A percentile compares a stretch with the other conserved stretches of the same genome.
Conservation (phyloP, 805 yeast genomes). For the Zygosaccharomyces pseudorouxii region DNA sequence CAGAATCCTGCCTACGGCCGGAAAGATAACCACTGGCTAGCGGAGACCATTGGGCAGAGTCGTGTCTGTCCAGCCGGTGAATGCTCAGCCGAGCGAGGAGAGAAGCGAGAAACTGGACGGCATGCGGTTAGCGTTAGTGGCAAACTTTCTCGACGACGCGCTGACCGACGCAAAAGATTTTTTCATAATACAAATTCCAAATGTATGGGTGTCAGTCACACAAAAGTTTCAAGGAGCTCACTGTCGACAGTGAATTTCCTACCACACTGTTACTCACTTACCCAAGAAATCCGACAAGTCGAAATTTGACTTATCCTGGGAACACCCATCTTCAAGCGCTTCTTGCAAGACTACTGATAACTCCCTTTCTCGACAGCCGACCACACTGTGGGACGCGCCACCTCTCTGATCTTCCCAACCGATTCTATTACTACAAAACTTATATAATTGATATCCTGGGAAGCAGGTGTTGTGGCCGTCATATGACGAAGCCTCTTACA, state of each 20-base stretch:
- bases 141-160: not conserved
- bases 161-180: not conserved
- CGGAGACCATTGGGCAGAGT: not conserved
- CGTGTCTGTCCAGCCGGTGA: not conserved
- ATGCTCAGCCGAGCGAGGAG: not conserved
- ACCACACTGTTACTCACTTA: no score
- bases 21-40: not conserved
- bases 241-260: no score
- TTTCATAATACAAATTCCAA: not conserved
- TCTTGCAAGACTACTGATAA: no score
- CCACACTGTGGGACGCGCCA: no score
- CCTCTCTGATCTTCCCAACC: constrained; percentile 4
- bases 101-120: not conserved
- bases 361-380: no score
- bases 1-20: not conserved
- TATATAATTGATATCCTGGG: constrained; percentile 9
- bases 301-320: no score
- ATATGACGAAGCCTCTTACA: constrained; percentile 47
- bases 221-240: not conserved
- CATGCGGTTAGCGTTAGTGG: not conserved
- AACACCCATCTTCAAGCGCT: no score
- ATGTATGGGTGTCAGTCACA: constrained; percentile 2
- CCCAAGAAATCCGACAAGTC: no score
- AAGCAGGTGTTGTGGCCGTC: constrained; percentile 9
- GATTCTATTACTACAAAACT: constrained; percentile 15